phyloP scores from a whole-genome alignment of 1,284 basidiomycete genomes.

The Phellinidium pouzarii region DNA sequence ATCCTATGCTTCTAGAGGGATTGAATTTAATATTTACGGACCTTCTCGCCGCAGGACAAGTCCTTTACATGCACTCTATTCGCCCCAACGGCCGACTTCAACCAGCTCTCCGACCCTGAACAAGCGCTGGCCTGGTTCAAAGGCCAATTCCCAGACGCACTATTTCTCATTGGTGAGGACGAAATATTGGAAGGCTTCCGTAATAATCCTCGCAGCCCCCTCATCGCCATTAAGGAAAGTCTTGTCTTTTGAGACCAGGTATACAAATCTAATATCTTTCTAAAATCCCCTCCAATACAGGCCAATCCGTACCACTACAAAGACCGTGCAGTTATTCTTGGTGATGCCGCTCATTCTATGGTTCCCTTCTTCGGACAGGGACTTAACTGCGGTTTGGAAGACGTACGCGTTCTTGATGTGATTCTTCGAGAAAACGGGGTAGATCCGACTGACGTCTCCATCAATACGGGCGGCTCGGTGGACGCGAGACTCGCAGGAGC shows the following conservation, averaged over 20 bases:
- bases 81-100: constrained; percentile 77
- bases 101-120: constrained; percentile 55
- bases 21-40: too few relatives aligned
- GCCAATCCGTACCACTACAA: constrained; percentile 86
- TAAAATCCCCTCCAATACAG: constrained; percentile 33
- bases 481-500: constrained; percentile 60
- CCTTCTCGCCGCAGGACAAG: constrained; percentile 50
- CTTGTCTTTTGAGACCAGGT: constrained; percentile 24
- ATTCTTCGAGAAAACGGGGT: constrained; percentile 70
- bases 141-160: constrained; percentile 81
- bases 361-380: constrained; percentile 99
- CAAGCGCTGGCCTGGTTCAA: constrained; percentile 73
- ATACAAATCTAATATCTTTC: constrained; percentile 8
- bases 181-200: constrained; percentile 71
- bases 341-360: constrained; percentile 96
- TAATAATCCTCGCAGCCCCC: constrained; percentile 78
- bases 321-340: constrained; percentile 83
- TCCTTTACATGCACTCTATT: constrained; percentile 91
- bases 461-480: constrained; percentile 29
- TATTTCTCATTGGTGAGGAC: constrained; percentile 77
- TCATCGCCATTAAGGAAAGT: constrained; percentile 86
- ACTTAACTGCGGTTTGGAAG: constrained; percentile 95
- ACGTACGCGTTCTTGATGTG: constrained; percentile 83
- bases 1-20: constrained; percentile 3
- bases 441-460: constrained; percentile 31